Conservation (phyloP, 805 yeast species). For the Wickerhamomyces silvicola region DNA sequence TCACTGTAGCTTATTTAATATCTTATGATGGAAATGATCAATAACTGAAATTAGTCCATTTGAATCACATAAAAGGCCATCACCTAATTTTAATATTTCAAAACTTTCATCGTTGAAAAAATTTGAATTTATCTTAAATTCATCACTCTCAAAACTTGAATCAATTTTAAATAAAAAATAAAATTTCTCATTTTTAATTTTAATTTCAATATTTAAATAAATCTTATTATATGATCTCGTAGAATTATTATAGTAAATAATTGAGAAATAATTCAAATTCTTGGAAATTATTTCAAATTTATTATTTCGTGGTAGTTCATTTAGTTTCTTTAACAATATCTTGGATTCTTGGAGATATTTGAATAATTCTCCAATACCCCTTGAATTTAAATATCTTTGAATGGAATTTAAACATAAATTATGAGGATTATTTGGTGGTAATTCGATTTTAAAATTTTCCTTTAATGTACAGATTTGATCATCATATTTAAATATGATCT, state of each 20-base stretch:
- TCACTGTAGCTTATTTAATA: too few species aligned
- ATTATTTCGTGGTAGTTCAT: slow-evolving; percentile 6
- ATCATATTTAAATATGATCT: slow-evolving; percentile 22
- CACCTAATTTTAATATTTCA: too few species aligned
- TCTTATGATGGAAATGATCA: slow-evolving; percentile 11
- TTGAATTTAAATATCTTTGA: slow-evolving; percentile 12
- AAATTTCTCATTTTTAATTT: slow-evolving; percentile 3
- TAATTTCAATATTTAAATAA: slow-evolving; percentile 11
- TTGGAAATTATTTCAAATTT: slow-evolving; percentile 14
- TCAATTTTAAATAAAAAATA: slow-evolving; percentile 7
- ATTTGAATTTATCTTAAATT: not conserved
- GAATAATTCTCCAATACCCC: slow-evolving; percentile 17
- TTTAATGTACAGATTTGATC: slow-evolving; percentile 17
- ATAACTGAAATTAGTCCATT: slow-evolving; percentile 8
- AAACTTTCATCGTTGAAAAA: not conserved
- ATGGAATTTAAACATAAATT: slow-evolving; percentile 18
- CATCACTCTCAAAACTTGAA: slow-evolving; percentile 1
- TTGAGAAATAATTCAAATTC: slow-evolving; percentile 12
- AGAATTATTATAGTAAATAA: slow-evolving; percentile 13
- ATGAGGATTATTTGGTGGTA: slow-evolving; percentile 20
- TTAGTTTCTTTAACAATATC: slow-evolving; percentile 13
- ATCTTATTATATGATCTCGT: slow-evolving; percentile 2
- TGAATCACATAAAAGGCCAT: slow-evolving; percentile 12
- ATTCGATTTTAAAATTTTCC: slow-evolving; percentile 16
- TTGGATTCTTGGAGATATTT: slow-evolving; percentile 18